phyloP scores from a whole-genome alignment of 192 early-diverging fungal genomes.

The Haplosporangium gracile region DNA sequence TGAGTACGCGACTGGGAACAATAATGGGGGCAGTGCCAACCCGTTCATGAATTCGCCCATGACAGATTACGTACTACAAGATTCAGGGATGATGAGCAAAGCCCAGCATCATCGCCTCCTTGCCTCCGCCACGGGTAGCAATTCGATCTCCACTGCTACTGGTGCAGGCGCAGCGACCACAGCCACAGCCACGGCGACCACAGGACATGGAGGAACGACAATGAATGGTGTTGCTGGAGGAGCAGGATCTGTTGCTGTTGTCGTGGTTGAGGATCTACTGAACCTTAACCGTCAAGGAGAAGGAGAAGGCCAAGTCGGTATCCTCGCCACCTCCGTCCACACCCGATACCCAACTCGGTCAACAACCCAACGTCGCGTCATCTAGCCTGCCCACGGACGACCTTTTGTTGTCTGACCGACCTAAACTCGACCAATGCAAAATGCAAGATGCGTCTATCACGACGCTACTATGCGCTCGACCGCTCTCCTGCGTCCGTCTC shows the following conservation, averaged over 20 bases:
- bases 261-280: constrained; percentile 7
- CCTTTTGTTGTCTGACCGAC: background rate
- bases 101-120: background rate
- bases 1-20: background rate
- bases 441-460: background rate
- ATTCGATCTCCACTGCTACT: background rate
- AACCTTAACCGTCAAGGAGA: constrained; percentile 2
- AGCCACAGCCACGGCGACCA: background rate
- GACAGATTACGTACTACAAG: background rate
- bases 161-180: background rate
- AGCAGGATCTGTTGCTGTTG: background rate
- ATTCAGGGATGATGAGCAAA: constrained; percentile 3
- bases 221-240: background rate
- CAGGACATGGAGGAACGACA: background rate
- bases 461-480: background rate
- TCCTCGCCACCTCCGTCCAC: background rate
- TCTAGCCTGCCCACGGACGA: background rate
- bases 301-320: constrained; percentile 2
- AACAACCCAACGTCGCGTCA: background rate
- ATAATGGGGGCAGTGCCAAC: background rate
- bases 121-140: background rate
- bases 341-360: constrained; percentile 1
- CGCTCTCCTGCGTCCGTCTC: background rate
- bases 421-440: background rate
- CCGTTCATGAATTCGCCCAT: background rate